Base-by-base conservation (phyloP, 768 basidiomycete species). In the Psilocybe cubensis region DNA sequence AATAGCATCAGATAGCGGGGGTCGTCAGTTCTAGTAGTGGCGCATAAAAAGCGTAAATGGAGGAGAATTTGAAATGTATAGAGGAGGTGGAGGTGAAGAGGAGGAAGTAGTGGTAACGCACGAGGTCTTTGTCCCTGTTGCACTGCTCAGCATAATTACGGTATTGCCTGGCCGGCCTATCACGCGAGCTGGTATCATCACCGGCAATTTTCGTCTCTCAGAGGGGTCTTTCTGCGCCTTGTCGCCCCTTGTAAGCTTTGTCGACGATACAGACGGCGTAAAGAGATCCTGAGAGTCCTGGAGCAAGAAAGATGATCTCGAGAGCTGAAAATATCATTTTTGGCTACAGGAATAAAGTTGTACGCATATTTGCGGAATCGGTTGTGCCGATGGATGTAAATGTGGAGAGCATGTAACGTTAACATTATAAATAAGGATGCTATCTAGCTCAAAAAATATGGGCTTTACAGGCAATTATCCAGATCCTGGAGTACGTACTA, bases 1-100 rank as follows among this genome's bases (percentile, higher is more conserved):
- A 82, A 79, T 54, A 78, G 69, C 80, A 82, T 82, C 50, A 63
- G 59, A 54, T n/a, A n/a, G n/a, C n/a, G n/a, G n/a, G 11, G 28
- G 58, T 61, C 53, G 61, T 63, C 10, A 59, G 43, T 42, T 38
- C 53, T 56, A 58, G 52, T 42, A 31, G 31, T 50, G 33, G 58
- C 52, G 59, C 66, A 67, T 63, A 61, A 58, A 63, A 52, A 48
- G 35, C 17, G 56, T 57, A 45, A 46, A 51, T 49, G 46, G 56
- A 40, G n/a, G n/a, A 49, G 44, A 46, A 58, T 28, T 46, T 27
- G 50, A 33, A 48, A 46, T 40, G 43, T 54, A 56, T 38, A 14
- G 35, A 38, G 60, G 54, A 52, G 57, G 46, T 31, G 27, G 47
- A 28, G 29, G 47, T 18, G n/a, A 53, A 50, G 23, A 14, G 35